These are phyloP conservation scores for Solanum tarapatanum DNA, from an alignment of 257 asterid genomes.

Conservation along the genomic window DNA sequence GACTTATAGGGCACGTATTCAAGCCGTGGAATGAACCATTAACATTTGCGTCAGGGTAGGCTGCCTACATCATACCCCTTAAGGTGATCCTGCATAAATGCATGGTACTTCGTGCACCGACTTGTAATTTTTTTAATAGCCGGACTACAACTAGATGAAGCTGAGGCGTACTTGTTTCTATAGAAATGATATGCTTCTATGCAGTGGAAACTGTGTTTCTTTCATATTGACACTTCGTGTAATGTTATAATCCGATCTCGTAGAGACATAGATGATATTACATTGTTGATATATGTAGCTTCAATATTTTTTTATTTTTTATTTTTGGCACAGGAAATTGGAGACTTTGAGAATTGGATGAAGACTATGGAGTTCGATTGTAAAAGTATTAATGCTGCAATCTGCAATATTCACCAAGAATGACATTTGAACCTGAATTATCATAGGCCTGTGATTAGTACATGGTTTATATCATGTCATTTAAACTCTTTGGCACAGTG, in stretches of 20 bases:
- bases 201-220: background rate
- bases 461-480: background rate
- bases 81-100: background rate
- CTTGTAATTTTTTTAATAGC: background rate
- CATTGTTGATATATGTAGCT: background rate
- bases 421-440: background rate
- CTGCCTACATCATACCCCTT: background rate
- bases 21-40: background rate
- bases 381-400: conserved; percentile 77
- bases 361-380: conserved; percentile 97
- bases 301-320: background rate
- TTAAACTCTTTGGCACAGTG: background rate
- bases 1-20: background rate
- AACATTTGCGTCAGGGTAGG: background rate
- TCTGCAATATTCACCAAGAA: conserved; percentile 65
- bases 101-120: background rate
- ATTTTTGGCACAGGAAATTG: conserved; percentile 56
- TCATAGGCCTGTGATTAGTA: background rate
- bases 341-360: conserved; percentile 99
- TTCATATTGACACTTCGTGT: background rate
- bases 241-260: background rate
- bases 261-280: background rate
- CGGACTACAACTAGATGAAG: background rate
- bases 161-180: background rate
- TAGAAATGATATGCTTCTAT: background rate